phyloP scores from a whole-genome alignment of 345 rosid genomes.

The Aegle marmelos region DNA sequence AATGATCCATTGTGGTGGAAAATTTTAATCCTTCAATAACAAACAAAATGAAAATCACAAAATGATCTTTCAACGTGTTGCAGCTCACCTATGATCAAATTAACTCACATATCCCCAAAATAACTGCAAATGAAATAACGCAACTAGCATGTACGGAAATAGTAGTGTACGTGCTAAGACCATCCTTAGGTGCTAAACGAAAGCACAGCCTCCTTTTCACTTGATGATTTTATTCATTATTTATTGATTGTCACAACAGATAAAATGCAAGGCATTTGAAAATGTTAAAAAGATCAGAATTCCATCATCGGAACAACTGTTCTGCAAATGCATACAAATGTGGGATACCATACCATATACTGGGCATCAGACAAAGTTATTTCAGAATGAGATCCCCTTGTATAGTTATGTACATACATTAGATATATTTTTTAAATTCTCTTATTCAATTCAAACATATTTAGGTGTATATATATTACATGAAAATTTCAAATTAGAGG shows the following conservation, averaged over 20 bases:
- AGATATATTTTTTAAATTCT: not conserved
- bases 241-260: not conserved
- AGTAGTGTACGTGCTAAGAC: not conserved
- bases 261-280: not conserved
- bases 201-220: not conserved
- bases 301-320: not conserved
- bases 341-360: not conserved
- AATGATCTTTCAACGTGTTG: not conserved
- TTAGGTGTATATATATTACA: not conserved
- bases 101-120: not conserved
- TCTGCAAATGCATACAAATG: not conserved
- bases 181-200: not conserved
- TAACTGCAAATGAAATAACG: not conserved
- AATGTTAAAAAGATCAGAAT: not conserved
- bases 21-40: conserved; percentile 66
- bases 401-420: not conserved
- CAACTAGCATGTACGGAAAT: not conserved
- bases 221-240: not conserved
- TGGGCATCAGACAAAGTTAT: not conserved
- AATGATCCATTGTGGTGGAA: conserved; percentile 78
- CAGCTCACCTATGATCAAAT: not conserved
- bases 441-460: not conserved
- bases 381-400: not conserved
- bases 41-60: conserved; percentile 6
- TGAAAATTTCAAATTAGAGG: not conserved